These are phyloP conservation scores for Pestalotiopsis sp. DNA, from an alignment of 2,329 filamentous ascomycete genomes.

Conservation along the genomic window DNA sequence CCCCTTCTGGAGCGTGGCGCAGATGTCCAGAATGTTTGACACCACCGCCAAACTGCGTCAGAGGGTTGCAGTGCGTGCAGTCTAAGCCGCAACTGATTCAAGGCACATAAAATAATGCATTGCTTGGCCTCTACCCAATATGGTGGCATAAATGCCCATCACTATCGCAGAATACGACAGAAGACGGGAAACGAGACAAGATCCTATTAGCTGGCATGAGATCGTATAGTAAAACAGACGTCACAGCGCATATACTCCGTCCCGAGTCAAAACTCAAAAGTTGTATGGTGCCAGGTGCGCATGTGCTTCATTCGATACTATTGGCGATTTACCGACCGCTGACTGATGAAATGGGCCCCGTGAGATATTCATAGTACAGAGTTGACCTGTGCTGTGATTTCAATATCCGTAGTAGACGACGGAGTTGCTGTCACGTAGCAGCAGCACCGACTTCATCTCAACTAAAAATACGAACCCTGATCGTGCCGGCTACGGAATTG, in stretches of 20 bases:
- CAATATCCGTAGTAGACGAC: neutral
- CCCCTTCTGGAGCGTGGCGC: conserved; percentile 4
- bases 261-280: neutral
- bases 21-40: neutral
- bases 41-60: neutral
- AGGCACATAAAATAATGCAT: neutral
- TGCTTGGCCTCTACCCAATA: neutral
- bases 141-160: neutral
- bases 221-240: neutral
- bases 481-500: neutral
- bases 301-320: too few species aligned
- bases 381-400: neutral
- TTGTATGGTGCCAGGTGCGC: too few species aligned
- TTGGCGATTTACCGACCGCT: neutral
- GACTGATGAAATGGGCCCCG: neutral
- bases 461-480: neutral
- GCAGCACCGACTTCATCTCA: neutral
- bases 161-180: neutral
- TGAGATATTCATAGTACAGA: neutral
- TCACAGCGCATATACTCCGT: neutral
- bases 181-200: neutral
- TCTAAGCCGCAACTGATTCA: conserved; percentile 10
- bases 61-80: neutral
- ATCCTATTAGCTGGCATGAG: neutral
- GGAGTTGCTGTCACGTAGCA: neutral